Percentiles rank a stretch among this genome's conserved stretches.
Conservation (phyloP, 306 rosid genomes). For the Malus sieversii region DNA sequence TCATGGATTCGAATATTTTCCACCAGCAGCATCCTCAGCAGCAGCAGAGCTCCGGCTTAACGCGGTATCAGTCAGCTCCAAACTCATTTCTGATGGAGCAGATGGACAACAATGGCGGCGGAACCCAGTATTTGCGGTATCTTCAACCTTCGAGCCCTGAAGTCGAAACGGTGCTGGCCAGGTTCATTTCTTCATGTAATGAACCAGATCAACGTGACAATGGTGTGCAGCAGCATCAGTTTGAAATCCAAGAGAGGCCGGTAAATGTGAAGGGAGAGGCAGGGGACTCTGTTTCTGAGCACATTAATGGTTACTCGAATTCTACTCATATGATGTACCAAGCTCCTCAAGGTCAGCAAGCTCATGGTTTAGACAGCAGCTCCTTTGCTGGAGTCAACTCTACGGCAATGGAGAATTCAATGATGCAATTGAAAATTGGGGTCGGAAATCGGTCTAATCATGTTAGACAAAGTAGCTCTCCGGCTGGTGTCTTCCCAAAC, state of each 20-base stretch:
- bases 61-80: constrained; percentile 57
- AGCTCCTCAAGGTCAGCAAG: constrained; percentile 17
- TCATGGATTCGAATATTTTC: constrained; percentile 38
- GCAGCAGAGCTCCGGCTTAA: constrained; percentile 35
- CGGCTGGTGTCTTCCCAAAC: constrained; percentile 52
- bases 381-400: constrained; percentile 34
- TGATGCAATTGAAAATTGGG: constrained; percentile 27
- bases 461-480: constrained; percentile 61
- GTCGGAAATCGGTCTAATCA: constrained; percentile 41
- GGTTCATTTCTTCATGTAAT: constrained; percentile 42
- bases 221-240: constrained; percentile 19
- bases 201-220: constrained; percentile 24
- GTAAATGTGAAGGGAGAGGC: constrained; percentile 55
- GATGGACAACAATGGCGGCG: constrained; percentile 26
- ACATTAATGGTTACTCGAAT: constrained; percentile 21
- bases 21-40: constrained; percentile 19
- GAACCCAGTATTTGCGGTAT: constrained; percentile 19
- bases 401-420: constrained; percentile 14
- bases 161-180: constrained; percentile 40
- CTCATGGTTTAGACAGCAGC: constrained; percentile 27
- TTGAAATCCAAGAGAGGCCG: constrained; percentile 16
- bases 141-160: constrained; percentile 51
- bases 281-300: constrained; percentile 27
- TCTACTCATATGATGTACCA: constrained; percentile 39
- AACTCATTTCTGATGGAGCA: constrained; percentile 35